Conservation (phyloP, 306 rosid species). For the Malus fusca region DNA sequence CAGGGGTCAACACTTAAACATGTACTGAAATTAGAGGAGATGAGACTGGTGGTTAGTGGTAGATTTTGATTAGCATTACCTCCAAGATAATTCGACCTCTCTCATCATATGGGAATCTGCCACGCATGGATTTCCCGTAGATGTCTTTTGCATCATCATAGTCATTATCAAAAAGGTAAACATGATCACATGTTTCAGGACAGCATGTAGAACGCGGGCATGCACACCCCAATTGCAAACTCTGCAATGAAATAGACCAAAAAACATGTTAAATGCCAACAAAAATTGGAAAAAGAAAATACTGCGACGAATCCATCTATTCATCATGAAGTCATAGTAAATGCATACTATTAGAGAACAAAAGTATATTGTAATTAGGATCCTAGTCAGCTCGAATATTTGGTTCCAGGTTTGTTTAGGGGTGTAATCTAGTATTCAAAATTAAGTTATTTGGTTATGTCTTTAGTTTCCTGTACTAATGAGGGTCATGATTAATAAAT, state of each 20-base stretch:
- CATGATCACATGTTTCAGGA: conserved; percentile 90
- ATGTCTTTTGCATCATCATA: conserved; percentile 89
- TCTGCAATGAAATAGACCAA: conserved; percentile 32
- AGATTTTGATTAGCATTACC: conserved; percentile 42
- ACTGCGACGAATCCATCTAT: not conserved
- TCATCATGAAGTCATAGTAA: not conserved
- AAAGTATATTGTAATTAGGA: not conserved
- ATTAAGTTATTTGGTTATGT: not conserved
- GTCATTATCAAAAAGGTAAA: conserved; percentile 83
- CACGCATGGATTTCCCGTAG: conserved; percentile 73
- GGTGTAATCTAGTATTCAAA: not conserved
- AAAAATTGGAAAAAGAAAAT: not conserved
- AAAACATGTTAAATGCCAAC: conserved; percentile 1
- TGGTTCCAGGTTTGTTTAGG: not conserved
- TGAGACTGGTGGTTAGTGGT: conserved; percentile 11
- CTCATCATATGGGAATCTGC: conserved; percentile 90
- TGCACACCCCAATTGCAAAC: conserved; percentile 74
- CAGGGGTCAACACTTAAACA: not conserved
- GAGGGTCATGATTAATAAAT: not conserved
- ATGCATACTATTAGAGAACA: not conserved
- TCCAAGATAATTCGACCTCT: conserved; percentile 81
- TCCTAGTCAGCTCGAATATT: not conserved
- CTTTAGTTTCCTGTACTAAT: not conserved
- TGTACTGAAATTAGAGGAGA: not conserved
- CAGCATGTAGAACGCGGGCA: conserved; percentile 58